phyloP scores from a whole-genome alignment of 257 asterid genomes.

The Linderniella brevidens region DNA sequence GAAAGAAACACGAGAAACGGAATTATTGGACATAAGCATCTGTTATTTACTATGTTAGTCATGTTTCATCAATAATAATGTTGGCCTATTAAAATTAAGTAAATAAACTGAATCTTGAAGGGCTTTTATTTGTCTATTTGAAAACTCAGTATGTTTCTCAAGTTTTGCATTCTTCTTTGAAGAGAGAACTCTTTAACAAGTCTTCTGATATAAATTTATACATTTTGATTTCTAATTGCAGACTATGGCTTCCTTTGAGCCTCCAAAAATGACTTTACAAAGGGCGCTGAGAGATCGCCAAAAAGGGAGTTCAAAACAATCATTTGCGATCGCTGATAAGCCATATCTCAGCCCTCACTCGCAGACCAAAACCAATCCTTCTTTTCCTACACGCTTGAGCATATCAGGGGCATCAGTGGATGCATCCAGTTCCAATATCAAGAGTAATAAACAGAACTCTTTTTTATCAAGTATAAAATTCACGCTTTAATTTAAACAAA shows the following conservation, averaged over 20 bases:
- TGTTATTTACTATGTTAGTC: too few relatives aligned
- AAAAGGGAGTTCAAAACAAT: constrained; percentile 26
- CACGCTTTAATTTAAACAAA: too few relatives aligned
- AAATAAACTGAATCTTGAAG: too few relatives aligned
- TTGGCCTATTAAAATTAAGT: too few relatives aligned
- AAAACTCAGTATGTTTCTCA: too few relatives aligned
- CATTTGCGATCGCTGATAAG: constrained; percentile 25
- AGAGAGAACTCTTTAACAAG: constrained; percentile 3
- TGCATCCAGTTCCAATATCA: constrained; percentile 6
- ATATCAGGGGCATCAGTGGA: constrained; percentile 9
- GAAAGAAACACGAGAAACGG: too few relatives aligned
- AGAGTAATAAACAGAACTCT: constrained; percentile 5
- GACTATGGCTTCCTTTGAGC: constrained; percentile 57
- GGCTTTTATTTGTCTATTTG: too few relatives aligned
- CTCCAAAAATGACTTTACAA: constrained; percentile 67
- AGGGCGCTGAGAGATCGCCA: constrained; percentile 43
- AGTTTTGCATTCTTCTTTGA: neutral
- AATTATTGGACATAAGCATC: too few relatives aligned
- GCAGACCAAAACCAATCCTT: constrained; percentile 23
- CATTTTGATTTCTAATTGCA: constrained; percentile 22
- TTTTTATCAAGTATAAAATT: too few relatives aligned
- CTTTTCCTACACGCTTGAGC: constrained; percentile 34
- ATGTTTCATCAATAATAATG: too few relatives aligned
- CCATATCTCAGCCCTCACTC: constrained; percentile 27
- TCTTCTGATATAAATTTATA: constrained; percentile 9